phyloP scores from a whole-genome alignment of 2,329 filamentous ascomycete genomes.

The Fusarium irregulare region DNA sequence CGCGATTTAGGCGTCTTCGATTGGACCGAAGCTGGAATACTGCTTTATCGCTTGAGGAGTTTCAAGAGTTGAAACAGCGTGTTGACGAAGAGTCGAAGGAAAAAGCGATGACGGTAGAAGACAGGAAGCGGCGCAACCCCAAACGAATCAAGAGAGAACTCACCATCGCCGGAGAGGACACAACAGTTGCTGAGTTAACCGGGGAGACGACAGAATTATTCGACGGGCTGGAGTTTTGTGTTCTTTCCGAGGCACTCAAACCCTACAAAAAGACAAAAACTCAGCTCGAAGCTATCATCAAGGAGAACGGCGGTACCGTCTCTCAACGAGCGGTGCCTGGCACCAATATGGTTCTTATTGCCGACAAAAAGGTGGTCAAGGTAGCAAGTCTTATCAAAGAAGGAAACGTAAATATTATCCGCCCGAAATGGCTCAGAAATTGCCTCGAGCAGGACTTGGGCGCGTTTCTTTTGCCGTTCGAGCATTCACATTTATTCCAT shows the following conservation, averaged over 20 bases:
- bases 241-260: conserved; percentile 79
- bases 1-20: conserved; percentile 84
- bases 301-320: conserved; percentile 82
- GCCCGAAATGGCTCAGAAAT: conserved; percentile 85
- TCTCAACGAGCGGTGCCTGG: conserved; percentile 77
- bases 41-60: conserved; percentile 82
- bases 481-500: conserved; percentile 77
- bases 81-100: conserved; percentile 78
- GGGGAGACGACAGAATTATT: conserved; percentile 75
- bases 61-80: conserved; percentile 74
- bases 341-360: conserved; percentile 75
- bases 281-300: conserved; percentile 83
- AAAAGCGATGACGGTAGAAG: conserved; percentile 82
- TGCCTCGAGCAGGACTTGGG: conserved; percentile 72
- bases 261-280: conserved; percentile 80
- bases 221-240: conserved; percentile 80
- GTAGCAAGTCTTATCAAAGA: conserved; percentile 84
- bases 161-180: conserved; percentile 76
- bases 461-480: conserved; percentile 72
- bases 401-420: conserved; percentile 77
- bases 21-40: conserved; percentile 87
- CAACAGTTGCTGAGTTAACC: conserved; percentile 57
- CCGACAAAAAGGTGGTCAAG: conserved; percentile 83
- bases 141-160: conserved; percentile 77
- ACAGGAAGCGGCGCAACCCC: conserved; percentile 64